phyloP scores from a whole-genome alignment of 1,284 basidiomycete species.

The Papiliotrema fonsecae region DNA sequence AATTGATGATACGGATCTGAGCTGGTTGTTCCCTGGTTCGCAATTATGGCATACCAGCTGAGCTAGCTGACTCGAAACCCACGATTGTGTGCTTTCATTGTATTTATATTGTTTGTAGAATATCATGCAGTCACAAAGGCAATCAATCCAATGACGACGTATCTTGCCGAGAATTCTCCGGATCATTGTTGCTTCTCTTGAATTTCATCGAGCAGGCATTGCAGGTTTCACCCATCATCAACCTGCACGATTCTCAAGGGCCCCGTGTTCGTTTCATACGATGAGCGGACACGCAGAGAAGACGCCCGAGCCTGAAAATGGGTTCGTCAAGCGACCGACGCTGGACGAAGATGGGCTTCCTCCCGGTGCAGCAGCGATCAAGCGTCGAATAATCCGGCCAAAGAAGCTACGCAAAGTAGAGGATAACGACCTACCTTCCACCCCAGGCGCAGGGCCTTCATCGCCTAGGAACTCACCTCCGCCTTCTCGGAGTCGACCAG shows the following conservation, averaged over 20 bases:
- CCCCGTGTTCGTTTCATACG: no score
- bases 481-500: neutral
- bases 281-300: no score
- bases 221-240: no score
- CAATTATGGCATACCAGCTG: slow-evolving; percentile 2
- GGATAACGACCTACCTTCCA: neutral
- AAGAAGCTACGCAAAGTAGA: slow-evolving; percentile 30
- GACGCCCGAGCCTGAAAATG: neutral
- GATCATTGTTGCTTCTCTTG: neutral
- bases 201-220: no score
- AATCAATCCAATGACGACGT: no score
- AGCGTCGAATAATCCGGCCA: slow-evolving; percentile 32
- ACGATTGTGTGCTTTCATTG: no score
- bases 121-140: no score
- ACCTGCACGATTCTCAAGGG: no score
- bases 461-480: neutral
- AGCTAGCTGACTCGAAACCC: neutral
- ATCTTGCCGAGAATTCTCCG: neutral
- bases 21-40: slow-evolving; percentile 2
- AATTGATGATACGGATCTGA: slow-evolving; percentile 1
- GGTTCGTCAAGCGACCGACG: neutral
- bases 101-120: no score
- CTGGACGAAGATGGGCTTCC: neutral
- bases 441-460: slow-evolving; percentile 5
- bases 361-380: slow-evolving; percentile 14